Percentiles rank a stretch among this genome's conserved stretches.
phyloP scores from a whole-genome alignment of 1,139 yeast genomes.

The Debaryomycetaceae sp. region DNA sequence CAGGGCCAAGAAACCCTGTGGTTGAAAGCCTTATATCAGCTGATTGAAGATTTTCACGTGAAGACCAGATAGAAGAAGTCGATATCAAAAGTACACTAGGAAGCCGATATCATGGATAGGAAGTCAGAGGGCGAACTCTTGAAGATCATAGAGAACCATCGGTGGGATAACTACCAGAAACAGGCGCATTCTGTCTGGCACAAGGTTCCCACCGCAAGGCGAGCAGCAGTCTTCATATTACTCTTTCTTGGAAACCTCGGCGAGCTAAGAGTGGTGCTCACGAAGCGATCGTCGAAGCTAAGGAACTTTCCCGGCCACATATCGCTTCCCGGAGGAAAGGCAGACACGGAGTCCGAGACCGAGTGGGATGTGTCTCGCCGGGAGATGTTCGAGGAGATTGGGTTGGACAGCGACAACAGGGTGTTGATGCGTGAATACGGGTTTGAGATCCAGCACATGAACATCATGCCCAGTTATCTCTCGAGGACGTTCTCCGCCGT shows the following conservation, averaged over 20 bases:
- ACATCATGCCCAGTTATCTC: constrained; percentile 67
- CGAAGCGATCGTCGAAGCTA: constrained; percentile 68
- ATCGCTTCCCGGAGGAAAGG: constrained; percentile 86
- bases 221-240: constrained; percentile 74
- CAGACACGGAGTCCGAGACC: constrained; percentile 61
- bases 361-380: constrained; percentile 74
- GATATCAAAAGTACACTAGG: constrained; percentile 1
- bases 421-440: constrained; percentile 44
- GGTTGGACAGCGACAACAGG: constrained; percentile 53
- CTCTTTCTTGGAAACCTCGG: constrained; percentile 69
- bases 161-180: constrained; percentile 24
- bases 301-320: constrained; percentile 82
- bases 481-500: constrained; percentile 81
- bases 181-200: constrained; percentile 51
- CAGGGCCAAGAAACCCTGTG: too few relatives aligned
- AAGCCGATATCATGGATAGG: constrained; percentile 1
- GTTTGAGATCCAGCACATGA: constrained; percentile 53
- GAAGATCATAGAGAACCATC: constrained; percentile 19
- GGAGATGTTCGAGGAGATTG: constrained; percentile 86
- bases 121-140: constrained; percentile 18
- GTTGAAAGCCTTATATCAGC: not conserved
- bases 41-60: not conserved
- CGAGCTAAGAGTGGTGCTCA: constrained; percentile 71
- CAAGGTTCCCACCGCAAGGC: constrained; percentile 51
- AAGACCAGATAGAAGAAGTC: not conserved